phyloP scores from a whole-genome alignment of 306 rosid genomes.

The Castanospermum australe region DNA sequence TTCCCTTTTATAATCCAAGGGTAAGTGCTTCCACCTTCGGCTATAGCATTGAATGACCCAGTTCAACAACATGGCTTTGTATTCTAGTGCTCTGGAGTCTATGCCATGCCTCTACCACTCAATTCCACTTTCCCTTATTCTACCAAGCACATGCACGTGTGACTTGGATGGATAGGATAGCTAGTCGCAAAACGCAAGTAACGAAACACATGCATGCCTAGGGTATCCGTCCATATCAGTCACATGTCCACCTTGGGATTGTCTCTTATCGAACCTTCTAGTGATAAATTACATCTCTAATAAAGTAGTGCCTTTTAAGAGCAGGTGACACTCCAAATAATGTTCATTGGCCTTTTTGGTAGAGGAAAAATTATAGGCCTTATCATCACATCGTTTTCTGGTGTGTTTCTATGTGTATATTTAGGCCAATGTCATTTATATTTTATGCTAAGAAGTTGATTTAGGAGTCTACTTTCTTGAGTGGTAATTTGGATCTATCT shows the following conservation, averaged over 20 bases:
- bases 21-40: slow-evolving; percentile 20
- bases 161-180: slow-evolving; percentile 16
- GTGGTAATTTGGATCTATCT: slow-evolving; percentile 14
- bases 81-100: slow-evolving; percentile 20
- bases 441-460: not conserved
- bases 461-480: not conserved
- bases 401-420: not conserved
- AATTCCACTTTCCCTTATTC: slow-evolving; percentile 35
- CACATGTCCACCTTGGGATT: slow-evolving; percentile 27
- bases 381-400: not conserved
- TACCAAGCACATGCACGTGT: slow-evolving; percentile 9
- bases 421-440: slow-evolving; percentile 19
- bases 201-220: slow-evolving; percentile 21
- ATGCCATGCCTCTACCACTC: slow-evolving; percentile 30
- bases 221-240: slow-evolving; percentile 40
- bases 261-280: slow-evolving; percentile 30
- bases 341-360: not conserved
- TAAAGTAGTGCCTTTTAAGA: not conserved
- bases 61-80: slow-evolving; percentile 15
- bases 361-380: not conserved
- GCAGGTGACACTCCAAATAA: not conserved
- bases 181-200: slow-evolving; percentile 27
- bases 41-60: slow-evolving; percentile 13
- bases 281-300: slow-evolving; percentile 7
- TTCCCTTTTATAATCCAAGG: not conserved